Evolutionary conservation across 176 grass and related monocot genomes (phyloP).

Genomic region (Tuctoria greenei): DNA sequence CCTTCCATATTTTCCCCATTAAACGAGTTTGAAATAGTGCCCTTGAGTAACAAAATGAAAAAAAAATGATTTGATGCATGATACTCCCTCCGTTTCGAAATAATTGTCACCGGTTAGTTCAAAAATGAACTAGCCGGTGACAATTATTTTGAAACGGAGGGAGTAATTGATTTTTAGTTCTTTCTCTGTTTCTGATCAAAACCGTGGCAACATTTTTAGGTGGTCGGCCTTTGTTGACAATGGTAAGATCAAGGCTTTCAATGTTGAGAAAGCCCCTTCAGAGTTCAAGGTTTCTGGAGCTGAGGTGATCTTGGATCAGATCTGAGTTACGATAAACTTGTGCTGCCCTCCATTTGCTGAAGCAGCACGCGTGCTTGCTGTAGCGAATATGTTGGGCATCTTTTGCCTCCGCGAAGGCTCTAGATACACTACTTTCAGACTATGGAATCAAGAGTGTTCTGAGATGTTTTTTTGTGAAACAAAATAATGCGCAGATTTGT

Average conservation of each 20-base stretch:
- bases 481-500: not conserved
- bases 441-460: not conserved
- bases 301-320: slow-evolving; percentile 86
- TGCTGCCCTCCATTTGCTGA: not conserved
- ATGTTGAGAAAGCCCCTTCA: slow-evolving; percentile 82
- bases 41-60: not conserved
- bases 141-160: too few relatives aligned
- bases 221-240: slow-evolving; percentile 92
- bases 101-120: too few relatives aligned
- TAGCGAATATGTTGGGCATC: slow-evolving; percentile 25
- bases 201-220: slow-evolving; percentile 35
- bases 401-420: not conserved
- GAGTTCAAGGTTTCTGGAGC: slow-evolving; percentile 83
- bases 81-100: too few relatives aligned
- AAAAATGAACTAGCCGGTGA: too few relatives aligned
- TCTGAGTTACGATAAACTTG: slow-evolving; percentile 36
- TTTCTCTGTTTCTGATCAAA: slow-evolving; percentile 1
- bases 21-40: not conserved
- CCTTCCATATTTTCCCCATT: not conserved
- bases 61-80: not conserved
- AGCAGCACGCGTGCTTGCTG: not conserved
- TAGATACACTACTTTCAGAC: not conserved
- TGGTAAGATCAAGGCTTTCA: slow-evolving; percentile 86
- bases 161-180: not conserved
- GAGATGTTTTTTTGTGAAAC: not conserved